These are phyloP conservation scores for Ophiostoma montium DNA, from an alignment of 2,329 filamentous ascomycete species.

Conservation along the genomic window DNA sequence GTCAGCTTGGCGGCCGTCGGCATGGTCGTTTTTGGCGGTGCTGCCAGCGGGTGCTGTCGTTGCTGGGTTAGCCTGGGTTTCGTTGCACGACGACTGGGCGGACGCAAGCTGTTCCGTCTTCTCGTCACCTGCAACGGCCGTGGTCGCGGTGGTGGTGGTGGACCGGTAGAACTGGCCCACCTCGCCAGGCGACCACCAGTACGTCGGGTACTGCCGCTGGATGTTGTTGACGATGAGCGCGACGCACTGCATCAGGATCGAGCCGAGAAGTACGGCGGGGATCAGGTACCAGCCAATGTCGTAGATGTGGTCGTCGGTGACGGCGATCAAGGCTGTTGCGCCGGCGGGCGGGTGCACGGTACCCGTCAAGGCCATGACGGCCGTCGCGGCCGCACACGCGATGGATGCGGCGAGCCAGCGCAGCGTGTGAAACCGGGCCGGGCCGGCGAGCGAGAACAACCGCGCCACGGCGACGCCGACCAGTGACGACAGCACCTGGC, in stretches of 20 bases:
- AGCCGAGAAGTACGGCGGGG: conserved; percentile 46
- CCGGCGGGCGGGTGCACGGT: conserved; percentile 63
- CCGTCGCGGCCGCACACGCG: conserved; percentile 47
- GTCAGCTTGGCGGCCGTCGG: neutral
- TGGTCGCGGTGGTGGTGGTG: conserved; percentile 8
- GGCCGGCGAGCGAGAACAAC: conserved; percentile 39
- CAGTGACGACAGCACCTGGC: conserved; percentile 49
- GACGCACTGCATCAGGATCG: conserved; percentile 43
- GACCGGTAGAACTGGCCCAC: conserved; percentile 15
- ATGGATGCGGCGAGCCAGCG: conserved; percentile 53
- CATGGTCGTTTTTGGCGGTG: neutral
- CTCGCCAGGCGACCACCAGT: conserved; percentile 50
- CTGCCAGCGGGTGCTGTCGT: neutral
- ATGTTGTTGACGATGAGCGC: conserved; percentile 58
- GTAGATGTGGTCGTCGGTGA: conserved; percentile 39
- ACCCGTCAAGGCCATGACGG: conserved; percentile 54
- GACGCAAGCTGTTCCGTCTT: neutral
- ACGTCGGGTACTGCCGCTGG: conserved; percentile 49
- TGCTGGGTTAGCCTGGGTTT: neutral
- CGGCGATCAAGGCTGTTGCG: conserved; percentile 57
- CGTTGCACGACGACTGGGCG: neutral
- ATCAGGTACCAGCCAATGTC: conserved; percentile 55
- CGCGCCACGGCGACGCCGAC: conserved; percentile 50
- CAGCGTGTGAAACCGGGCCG: conserved; percentile 30
- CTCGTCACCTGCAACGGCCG: neutral